These are phyloP conservation scores for Hypoxylon fuscum DNA, from an alignment of 495 filamentous ascomycete genomes.

Conservation along the genomic window DNA sequence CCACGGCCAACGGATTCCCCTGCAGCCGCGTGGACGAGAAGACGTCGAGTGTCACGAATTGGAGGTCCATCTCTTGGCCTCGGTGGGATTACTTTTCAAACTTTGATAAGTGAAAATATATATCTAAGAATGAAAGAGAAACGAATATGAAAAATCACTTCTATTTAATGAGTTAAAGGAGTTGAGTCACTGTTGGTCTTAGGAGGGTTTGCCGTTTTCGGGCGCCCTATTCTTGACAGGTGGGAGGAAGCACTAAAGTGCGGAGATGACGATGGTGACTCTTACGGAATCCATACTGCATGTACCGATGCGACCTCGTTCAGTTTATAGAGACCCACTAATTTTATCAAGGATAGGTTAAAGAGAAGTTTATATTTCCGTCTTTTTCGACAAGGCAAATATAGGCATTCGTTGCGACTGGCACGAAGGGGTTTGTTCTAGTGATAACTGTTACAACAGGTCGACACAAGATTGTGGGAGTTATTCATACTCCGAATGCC, in stretches of 20 bases:
- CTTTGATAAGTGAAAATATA: no score
- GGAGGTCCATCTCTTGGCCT: conserved; percentile 45
- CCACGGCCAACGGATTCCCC: conserved; percentile 75
- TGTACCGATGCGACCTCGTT: neutral
- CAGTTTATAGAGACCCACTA: conserved; percentile 24
- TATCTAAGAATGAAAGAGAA: no score
- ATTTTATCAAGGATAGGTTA: no score
- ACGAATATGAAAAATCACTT: no score
- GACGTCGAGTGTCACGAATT: conserved; percentile 72
- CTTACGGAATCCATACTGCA: neutral
- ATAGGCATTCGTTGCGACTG: neutral
- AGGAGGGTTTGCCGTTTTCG: conserved; percentile 16
- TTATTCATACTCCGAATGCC: neutral
- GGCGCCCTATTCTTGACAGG: conserved; percentile 7
- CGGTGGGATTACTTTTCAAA: no score
- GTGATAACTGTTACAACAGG: neutral
- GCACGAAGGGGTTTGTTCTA: neutral
- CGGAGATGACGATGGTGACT: conserved; percentile 9
- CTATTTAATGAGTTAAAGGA: no score
- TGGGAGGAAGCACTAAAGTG: conserved; percentile 13
- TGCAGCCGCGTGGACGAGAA: conserved; percentile 65
- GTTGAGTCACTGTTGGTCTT: conserved; percentile 5
- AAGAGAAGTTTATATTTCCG: no score
- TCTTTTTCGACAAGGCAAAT: no score
- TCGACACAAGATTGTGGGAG: neutral